Conservation (phyloP, 179 eudicot genomes). For the Carnegiea gigantea region DNA sequence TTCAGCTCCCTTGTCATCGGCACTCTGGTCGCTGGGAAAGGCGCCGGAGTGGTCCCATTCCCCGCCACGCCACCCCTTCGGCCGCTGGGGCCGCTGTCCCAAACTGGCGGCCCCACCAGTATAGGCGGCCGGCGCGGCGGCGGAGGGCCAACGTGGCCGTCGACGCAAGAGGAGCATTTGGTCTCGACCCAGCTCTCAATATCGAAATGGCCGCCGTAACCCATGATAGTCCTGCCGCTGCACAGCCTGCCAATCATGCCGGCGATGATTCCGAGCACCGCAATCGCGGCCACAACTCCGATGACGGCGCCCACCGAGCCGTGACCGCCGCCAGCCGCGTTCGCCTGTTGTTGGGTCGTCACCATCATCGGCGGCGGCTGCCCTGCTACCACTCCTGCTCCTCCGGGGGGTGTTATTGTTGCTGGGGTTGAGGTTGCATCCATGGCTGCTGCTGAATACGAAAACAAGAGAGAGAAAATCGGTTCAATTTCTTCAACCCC, state of each 20-base stretch:
- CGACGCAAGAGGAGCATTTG: conserved; percentile 59
- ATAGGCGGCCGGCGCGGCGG: conserved; percentile 20
- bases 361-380: conserved; percentile 30
- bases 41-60: not conserved
- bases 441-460: conserved; percentile 15
- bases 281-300: conserved; percentile 51
- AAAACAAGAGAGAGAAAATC: not conserved
- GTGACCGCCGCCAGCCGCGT: conserved; percentile 23
- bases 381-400: not conserved
- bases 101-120: not conserved
- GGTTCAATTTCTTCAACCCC: not conserved
- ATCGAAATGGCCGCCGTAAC: conserved; percentile 50
- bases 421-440: conserved; percentile 22
- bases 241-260: conserved; percentile 58
- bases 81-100: not conserved
- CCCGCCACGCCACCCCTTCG: not conserved
- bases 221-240: conserved; percentile 54
- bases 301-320: conserved; percentile 67
- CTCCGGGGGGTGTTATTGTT: conserved; percentile 10
- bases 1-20: not conserved
- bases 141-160: conserved; percentile 47
- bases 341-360: conserved; percentile 34
- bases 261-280: conserved; percentile 52
- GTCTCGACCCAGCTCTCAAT: conserved; percentile 68
- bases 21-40: not conserved